Base-by-base conservation (phyloP, 306 rosid species). In the Luffa aegyptiaca region DNA sequence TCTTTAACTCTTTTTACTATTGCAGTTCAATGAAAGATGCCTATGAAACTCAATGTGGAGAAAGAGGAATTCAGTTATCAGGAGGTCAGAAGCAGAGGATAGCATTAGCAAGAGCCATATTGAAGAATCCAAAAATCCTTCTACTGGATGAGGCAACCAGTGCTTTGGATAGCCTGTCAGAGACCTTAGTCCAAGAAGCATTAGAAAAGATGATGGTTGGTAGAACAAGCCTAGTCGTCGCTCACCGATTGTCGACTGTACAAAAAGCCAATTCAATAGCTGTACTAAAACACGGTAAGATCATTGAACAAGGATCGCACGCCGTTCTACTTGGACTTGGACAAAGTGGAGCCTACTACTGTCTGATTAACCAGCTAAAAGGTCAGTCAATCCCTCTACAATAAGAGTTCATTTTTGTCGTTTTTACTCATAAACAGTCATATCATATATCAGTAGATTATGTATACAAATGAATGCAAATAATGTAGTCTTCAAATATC, bases 11-110 rank as follows among this genome's bases (percentile, higher is more conserved):
- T 77, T 69, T 42, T 79, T 41, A 37, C 16, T 53, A 35, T 35
- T 88, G 86, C 86, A 92, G 93, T 81, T 82, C 90, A 20, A 89
- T 90, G 92, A 88, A 81, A 65, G 93, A 88, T 64, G 96, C 93
- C 2, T 93, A 89, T 55, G 89, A 92, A 11, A 89, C 90, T 2
- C 76, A 86, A 39, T 89, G 97, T 87, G 96, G 98, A 80, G 97
- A 88, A 82, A 84, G 97, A 84, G 97, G 96, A 84, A 89, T 87
- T 66, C 96, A 89, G 62, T 84, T 93, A 18, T 92, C 97, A 66
- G 92, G 98, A 70, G 98, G 97, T 1, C 91, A 93, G 81, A 92
- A 90, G 85, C 97, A 93, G 42, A 89, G 97, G n/a, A 86, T 93
- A 81, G 93, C 95, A 80, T 84, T 92, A 69, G 98, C 97, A 9